These are phyloP conservation scores for Adansonia digitata DNA, from an alignment of 345 rosid species.

Conservation along the genomic window DNA sequence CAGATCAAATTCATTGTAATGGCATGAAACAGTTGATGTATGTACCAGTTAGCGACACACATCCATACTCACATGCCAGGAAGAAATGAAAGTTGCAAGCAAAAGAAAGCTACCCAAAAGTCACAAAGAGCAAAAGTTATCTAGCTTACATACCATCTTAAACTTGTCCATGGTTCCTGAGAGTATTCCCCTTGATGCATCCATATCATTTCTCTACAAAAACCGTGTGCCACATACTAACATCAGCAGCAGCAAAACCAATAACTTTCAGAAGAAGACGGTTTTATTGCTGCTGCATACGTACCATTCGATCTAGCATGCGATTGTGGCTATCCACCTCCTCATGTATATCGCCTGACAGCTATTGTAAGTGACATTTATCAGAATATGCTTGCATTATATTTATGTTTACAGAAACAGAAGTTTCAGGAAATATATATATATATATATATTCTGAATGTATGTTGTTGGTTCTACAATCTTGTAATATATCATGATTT, in stretches of 20 bases:
- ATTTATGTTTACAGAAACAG: background rate
- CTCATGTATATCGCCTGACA: constrained; percentile 83
- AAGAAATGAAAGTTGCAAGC: background rate
- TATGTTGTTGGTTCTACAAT: background rate
- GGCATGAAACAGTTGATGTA: background rate
- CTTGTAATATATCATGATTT: background rate
- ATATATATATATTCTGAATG: background rate
- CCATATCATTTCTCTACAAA: constrained; percentile 88
- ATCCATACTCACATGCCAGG: background rate
- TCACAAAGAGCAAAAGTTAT: background rate
- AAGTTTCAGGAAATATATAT: background rate
- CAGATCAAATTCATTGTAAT: constrained; percentile 9
- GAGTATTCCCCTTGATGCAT: constrained; percentile 79
- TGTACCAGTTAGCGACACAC: background rate
- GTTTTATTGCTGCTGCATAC: background rate
- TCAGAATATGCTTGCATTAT: constrained; percentile 7
- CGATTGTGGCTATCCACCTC: constrained; percentile 85
- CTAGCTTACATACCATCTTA: constrained; percentile 54
- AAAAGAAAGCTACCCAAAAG: background rate
- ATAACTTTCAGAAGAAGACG: background rate
- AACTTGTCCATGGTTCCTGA: constrained; percentile 96
- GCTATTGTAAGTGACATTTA: constrained; percentile 32
- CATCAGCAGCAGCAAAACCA: constrained; percentile 8
- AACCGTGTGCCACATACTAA: constrained; percentile 17
- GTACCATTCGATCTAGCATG: constrained; percentile 85